These are phyloP conservation scores for Trichoderma sp. DNA, from an alignment of 2,329 filamentous ascomycete species.

Conservation along the genomic window DNA sequence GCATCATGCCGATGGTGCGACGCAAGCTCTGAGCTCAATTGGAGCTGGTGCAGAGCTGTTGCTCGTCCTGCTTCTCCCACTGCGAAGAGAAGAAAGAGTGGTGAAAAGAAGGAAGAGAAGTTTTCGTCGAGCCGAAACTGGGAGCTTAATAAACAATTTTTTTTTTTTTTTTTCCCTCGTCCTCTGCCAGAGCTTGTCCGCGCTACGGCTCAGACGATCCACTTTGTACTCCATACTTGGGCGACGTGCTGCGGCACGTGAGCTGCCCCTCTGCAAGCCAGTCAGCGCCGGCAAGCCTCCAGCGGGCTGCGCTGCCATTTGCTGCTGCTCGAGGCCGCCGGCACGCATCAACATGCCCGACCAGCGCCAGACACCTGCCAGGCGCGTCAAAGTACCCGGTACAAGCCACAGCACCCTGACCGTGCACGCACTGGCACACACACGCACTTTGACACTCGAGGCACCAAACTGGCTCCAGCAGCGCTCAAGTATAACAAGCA, in stretches of 20 bases:
- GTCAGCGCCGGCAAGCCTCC: slow-evolving; percentile 2
- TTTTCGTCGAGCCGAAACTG: slow-evolving; percentile 11
- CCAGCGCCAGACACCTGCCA: neutral
- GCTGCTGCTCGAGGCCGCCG: neutral
- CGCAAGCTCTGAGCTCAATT: neutral
- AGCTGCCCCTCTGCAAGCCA: slow-evolving; percentile 19
- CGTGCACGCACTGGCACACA: neutral
- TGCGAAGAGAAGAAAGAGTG: neutral
- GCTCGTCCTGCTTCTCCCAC: neutral
- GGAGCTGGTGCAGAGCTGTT: slow-evolving; percentile 10
- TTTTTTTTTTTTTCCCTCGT: slow-evolving; percentile 20
- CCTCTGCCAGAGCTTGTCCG: neutral
- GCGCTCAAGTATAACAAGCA: slow-evolving; percentile 24
- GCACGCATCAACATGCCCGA: neutral
- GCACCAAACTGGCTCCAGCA: neutral
- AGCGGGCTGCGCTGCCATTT: slow-evolving; percentile 5
- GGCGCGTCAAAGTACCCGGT: slow-evolving; percentile 10
- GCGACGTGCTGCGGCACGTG: slow-evolving; percentile 26
- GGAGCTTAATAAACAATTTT: slow-evolving; percentile 21
- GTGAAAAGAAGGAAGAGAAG: slow-evolving; percentile 9
- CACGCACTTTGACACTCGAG: too few species aligned
- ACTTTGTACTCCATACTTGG: slow-evolving; percentile 25
- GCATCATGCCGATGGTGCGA: neutral
- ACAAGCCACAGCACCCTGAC: neutral
- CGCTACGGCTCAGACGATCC: slow-evolving; percentile 4